Conservation (phyloP, 2,329 filamentous ascomycete species). For the Nigrospora sphaerica region DNA sequence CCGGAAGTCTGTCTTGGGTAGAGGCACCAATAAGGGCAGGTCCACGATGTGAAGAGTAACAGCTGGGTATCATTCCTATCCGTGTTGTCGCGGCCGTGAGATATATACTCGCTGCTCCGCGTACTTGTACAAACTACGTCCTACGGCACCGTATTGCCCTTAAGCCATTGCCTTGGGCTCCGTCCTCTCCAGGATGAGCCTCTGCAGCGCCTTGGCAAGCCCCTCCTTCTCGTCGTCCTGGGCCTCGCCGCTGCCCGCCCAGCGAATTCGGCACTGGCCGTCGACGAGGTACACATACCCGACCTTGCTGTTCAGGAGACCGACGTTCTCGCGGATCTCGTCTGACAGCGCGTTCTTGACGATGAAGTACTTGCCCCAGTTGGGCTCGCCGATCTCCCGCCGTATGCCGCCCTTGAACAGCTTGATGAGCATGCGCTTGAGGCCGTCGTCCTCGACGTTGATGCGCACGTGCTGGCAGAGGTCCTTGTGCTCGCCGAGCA, state of each 20-base stretch:
- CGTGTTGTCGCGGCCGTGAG: too few relatives aligned
- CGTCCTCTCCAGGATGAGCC: slow-evolving; percentile 50
- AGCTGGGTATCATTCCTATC: too few relatives aligned
- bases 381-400: slow-evolving; percentile 37
- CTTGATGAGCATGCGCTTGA: slow-evolving; percentile 55
- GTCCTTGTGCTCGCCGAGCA: slow-evolving; percentile 46
- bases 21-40: too few relatives aligned
- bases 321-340: slow-evolving; percentile 55
- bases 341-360: slow-evolving; percentile 52
- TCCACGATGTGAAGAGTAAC: too few relatives aligned
- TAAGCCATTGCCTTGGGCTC: slow-evolving; percentile 4
- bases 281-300: slow-evolving; percentile 93
- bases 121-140: too few relatives aligned
- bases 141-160: too few relatives aligned
- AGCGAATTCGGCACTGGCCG: slow-evolving; percentile 79
- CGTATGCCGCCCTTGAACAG: slow-evolving; percentile 50
- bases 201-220: slow-evolving; percentile 56
- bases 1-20: too few relatives aligned
- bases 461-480: slow-evolving; percentile 73
- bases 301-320: slow-evolving; percentile 80
- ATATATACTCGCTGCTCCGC: too few relatives aligned
- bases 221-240: slow-evolving; percentile 59
- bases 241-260: slow-evolving; percentile 77
- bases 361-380: slow-evolving; percentile 56
- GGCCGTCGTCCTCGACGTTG: slow-evolving; percentile 76